Conservation (phyloP, 768 basidiomycete genomes). For the Tulasnella sp. region DNA sequence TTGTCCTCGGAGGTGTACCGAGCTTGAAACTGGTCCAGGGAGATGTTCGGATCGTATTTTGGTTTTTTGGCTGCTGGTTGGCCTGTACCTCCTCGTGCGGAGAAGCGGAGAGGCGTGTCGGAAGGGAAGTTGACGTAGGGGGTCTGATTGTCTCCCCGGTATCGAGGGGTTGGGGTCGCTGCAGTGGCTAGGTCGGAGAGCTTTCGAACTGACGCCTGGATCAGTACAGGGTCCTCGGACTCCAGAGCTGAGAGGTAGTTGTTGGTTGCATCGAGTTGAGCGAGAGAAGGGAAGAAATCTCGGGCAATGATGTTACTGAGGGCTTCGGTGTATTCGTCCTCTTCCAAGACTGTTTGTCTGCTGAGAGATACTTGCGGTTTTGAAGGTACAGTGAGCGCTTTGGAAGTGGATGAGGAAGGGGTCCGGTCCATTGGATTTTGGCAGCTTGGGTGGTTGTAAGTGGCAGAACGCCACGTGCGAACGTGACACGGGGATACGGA, state of each 20-base stretch:
- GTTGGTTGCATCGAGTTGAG: conserved; percentile 81
- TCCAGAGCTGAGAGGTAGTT: conserved; percentile 70
- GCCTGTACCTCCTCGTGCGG: conserved; percentile 8
- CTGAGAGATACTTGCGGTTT: conserved; percentile 14
- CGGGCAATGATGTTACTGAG: conserved; percentile 88
- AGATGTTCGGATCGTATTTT: conserved; percentile 49
- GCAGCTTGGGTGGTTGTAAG: neutral
- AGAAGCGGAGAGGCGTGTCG: conserved; percentile 53
- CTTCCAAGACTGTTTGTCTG: conserved; percentile 24
- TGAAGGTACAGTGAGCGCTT: neutral
- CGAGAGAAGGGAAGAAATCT: conserved; percentile 94
- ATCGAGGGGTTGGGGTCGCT: conserved; percentile 28
- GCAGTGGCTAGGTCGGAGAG: conserved; percentile 52
- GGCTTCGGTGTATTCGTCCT: conserved; percentile 90
- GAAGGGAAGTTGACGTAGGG: conserved; percentile 48
- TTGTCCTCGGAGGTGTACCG: conserved; percentile 96
- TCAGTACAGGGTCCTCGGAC: conserved; percentile 63
- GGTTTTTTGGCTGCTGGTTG: conserved; percentile 18
- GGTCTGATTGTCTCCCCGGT: conserved; percentile 39
- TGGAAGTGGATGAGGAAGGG: conserved; percentile 8
- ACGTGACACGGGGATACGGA: neutral
- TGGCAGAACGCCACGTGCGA: neutral
- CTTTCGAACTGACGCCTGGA: conserved; percentile 61
- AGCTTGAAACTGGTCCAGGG: conserved; percentile 79
- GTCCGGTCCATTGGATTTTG: neutral